These are phyloP conservation scores for Boletus speciosus DNA, from an alignment of 768 basidiomycete species.

Conservation along the genomic window DNA sequence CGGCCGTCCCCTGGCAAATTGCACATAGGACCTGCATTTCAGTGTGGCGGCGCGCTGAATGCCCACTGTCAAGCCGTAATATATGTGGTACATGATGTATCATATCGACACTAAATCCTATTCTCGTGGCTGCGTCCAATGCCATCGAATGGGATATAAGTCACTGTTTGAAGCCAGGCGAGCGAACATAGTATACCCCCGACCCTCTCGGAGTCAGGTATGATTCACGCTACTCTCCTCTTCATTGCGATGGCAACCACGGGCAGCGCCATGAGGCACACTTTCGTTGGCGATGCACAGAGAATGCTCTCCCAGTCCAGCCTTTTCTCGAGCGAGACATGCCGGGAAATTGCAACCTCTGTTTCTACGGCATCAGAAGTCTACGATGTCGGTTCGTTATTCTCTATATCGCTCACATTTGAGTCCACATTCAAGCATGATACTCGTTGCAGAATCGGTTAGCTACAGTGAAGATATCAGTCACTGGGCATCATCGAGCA, in stretches of 20 bases:
- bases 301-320: not conserved
- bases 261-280: not conserved
- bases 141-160: not conserved
- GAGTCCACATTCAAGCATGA: not conserved
- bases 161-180: too few relatives aligned
- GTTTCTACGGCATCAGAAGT: conserved; percentile 5
- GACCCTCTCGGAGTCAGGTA: not conserved
- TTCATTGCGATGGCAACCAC: not conserved
- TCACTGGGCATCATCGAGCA: conserved; percentile 53
- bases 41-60: not conserved
- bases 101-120: not conserved
- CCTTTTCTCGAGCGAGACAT: not conserved
- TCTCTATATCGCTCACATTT: too few relatives aligned
- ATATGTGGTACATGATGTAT: too few relatives aligned
- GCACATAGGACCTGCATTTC: not conserved
- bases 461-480: conserved; percentile 41
- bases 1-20: too few relatives aligned
- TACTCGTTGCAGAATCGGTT: conserved; percentile 4
- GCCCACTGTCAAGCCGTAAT: not conserved
- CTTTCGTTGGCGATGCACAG: not conserved
- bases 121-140: not conserved
- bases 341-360: not conserved
- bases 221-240: not conserved
- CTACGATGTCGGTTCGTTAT: not conserved
- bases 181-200: too few relatives aligned